phyloP scores from a whole-genome alignment of 2,329 filamentous ascomycete species.

The Tolypocladium guangdongense region DNA sequence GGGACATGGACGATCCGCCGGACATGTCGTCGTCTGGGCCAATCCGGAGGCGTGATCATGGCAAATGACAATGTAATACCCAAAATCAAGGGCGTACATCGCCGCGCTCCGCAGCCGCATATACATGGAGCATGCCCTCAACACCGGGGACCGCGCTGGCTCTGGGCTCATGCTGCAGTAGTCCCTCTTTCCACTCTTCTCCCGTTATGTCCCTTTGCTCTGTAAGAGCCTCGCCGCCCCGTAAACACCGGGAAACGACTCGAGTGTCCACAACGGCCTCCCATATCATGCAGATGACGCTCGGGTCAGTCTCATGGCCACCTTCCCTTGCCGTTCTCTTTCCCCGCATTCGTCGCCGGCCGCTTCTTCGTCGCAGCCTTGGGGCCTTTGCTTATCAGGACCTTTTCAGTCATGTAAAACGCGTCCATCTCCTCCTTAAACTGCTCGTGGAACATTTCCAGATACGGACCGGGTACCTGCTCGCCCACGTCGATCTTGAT shows the following conservation, averaged over 20 bases:
- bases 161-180: not conserved
- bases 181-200: not conserved
- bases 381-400: constrained; percentile 18
- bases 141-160: not conserved
- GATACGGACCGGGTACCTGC: constrained; percentile 24
- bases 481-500: constrained; percentile 27
- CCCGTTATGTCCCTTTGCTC: not conserved
- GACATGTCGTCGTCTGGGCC: constrained; percentile 34
- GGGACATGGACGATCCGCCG: constrained; percentile 24
- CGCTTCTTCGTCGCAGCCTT: constrained; percentile 2
- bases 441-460: constrained; percentile 24
- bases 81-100: not conserved
- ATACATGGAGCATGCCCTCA: not conserved
- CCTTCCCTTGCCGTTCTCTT: not conserved
- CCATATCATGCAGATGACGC: not conserved
- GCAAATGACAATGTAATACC: not conserved
- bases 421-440: constrained; percentile 20
- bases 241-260: not conserved
- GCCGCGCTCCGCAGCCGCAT: not conserved
- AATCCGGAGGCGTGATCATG: constrained; percentile 22
- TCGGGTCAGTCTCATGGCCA: not conserved
- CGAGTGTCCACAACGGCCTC: not conserved
- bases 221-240: not conserved
- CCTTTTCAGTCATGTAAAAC: constrained; percentile 24
- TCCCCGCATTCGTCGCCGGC: too few species aligned